These are phyloP conservation scores for Apophysomyces elegans DNA, from an alignment of 371 early-diverging fungal species.

Conservation along the genomic window DNA sequence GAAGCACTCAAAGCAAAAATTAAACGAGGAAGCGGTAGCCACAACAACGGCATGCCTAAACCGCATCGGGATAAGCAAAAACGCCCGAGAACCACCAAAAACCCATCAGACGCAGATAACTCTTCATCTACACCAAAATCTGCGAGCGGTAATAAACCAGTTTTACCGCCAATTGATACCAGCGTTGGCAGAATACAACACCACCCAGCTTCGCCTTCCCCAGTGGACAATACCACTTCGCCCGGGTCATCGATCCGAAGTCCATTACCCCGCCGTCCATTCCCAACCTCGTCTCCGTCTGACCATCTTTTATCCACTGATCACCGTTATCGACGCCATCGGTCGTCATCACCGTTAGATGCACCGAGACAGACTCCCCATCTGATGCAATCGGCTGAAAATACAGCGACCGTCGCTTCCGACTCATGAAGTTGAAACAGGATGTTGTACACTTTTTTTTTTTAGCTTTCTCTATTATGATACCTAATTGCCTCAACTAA, in stretches of 20 bases:
- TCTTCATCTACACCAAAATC: constrained; percentile 19
- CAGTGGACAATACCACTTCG: constrained; percentile 1
- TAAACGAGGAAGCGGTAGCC: constrained; percentile 28
- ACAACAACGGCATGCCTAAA: constrained; percentile 1
- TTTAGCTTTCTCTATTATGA: too few relatives aligned
- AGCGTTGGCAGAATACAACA: constrained; percentile 27
- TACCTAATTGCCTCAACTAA: too few relatives aligned
- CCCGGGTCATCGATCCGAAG: constrained; percentile 9
- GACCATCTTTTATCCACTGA: constrained; percentile 8
- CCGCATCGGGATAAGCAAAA: not conserved
- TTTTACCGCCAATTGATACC: constrained; percentile 46
- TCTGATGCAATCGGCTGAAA: not conserved
- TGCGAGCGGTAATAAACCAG: constrained; percentile 29
- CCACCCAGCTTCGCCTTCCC: not conserved
- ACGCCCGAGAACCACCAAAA: not conserved
- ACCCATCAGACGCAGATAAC: not conserved
- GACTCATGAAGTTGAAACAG: too few relatives aligned
- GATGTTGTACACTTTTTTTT: too few relatives aligned
- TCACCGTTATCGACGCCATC: constrained; percentile 3
- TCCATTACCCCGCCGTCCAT: constrained; percentile 5
- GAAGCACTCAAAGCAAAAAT: constrained; percentile 54
- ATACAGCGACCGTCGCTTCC: too few relatives aligned
- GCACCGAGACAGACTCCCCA: not conserved
- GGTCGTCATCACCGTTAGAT: constrained; percentile 1
- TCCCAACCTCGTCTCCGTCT: constrained; percentile 13